Evolutionary conservation across 176 grass and related monocot species (phyloP).

Genomic region (Melocanna baccifera): DNA sequence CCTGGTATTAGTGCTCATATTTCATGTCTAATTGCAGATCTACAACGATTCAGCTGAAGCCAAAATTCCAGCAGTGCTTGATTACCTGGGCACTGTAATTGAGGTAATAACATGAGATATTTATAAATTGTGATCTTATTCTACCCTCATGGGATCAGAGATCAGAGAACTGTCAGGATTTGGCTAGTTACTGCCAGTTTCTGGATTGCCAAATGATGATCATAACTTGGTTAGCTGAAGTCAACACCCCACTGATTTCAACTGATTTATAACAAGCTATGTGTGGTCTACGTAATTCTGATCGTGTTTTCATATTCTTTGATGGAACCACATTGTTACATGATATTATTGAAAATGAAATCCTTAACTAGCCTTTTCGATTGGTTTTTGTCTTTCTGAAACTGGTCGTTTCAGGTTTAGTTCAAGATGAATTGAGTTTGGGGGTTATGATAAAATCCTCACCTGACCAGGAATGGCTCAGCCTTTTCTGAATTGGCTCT

Average conservation of each 20-base stretch:
- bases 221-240: conserved; percentile 22
- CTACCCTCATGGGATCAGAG: conserved; percentile 13
- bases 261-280: background rate
- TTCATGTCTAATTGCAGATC: conserved; percentile 54
- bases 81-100: conserved; percentile 78
- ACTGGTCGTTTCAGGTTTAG: background rate
- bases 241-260: background rate
- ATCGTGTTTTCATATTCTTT: background rate
- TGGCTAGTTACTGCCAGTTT: background rate
- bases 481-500: conserved; percentile 8
- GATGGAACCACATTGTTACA: conserved; percentile 9
- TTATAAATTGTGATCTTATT: conserved; percentile 30
- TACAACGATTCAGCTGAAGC: conserved; percentile 79
- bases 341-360: background rate
- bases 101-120: conserved; percentile 54
- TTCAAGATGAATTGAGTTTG: background rate
- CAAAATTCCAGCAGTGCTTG: conserved; percentile 90
- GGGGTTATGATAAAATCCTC: background rate
- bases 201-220: background rate
- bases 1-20: background rate
- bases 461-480: background rate
- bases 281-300: conserved; percentile 2
- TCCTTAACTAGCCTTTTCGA: background rate
- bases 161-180: conserved; percentile 1
- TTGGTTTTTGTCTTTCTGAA: background rate